phyloP scores from a whole-genome alignment of 345 rosid species.

The Arabidopsis arenosa region DNA sequence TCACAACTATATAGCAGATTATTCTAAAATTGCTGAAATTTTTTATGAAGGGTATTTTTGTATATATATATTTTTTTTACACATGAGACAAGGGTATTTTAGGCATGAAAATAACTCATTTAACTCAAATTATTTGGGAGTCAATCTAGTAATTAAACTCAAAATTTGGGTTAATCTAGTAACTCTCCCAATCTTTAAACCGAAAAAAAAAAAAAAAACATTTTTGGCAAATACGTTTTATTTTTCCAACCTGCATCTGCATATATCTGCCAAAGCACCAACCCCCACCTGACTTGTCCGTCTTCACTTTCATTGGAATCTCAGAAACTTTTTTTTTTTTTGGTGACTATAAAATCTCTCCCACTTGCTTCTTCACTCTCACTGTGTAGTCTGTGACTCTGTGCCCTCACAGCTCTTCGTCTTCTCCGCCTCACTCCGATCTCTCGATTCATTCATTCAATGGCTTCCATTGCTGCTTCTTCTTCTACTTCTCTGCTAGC shows the following conservation, averaged over 20 bases:
- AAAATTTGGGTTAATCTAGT: no score
- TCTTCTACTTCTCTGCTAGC: slow-evolving; percentile 1
- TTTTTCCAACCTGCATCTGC: slow-evolving; percentile 7
- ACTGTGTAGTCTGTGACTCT: neutral
- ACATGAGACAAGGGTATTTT: no score
- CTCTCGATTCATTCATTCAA: slow-evolving; percentile 9
- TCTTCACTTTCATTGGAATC: slow-evolving; percentile 27
- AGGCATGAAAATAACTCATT: no score
- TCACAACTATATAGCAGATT: no score
- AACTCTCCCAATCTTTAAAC: no score
- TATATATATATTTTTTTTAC: no score
- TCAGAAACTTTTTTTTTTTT: slow-evolving; percentile 10
- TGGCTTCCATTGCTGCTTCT: slow-evolving; percentile 35
- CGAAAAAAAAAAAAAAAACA: no score
- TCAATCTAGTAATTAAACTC: no score
- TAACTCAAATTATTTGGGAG: no score
- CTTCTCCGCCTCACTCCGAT: slow-evolving; percentile 4
- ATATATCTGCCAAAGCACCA: slow-evolving; percentile 1
- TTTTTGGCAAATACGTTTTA: no score
- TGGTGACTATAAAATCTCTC: neutral
- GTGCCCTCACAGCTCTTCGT: neutral
- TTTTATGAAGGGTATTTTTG: no score
- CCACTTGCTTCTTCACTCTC: slow-evolving; percentile 3
- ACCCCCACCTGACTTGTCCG: slow-evolving; percentile 12
- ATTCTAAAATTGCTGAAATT: no score